Conservation (phyloP, 179 eudicot species). For the Heliamphora pulchella region DNA sequence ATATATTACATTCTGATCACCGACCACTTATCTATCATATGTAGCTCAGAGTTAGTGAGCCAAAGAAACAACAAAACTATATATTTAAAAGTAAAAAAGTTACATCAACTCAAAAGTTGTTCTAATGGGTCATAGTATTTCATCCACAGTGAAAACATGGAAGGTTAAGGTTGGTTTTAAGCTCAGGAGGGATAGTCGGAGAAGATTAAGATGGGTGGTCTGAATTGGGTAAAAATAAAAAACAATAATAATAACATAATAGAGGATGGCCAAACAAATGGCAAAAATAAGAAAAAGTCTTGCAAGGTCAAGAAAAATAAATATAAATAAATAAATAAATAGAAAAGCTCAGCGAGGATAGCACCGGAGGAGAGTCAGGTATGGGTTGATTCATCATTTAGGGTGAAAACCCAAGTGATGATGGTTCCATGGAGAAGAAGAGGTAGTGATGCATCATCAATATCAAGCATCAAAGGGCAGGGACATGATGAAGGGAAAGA, state of each 20-base stretch:
- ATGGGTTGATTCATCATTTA: neutral
- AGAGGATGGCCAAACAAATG: neutral
- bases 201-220: conserved; percentile 14
- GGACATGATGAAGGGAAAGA: conserved; percentile 11
- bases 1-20: too few species aligned
- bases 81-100: too few species aligned
- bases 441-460: too few species aligned
- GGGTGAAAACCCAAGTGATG: neutral
- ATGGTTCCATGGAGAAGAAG: neutral
- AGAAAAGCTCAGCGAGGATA: conserved; percentile 24
- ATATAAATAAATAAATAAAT: neutral
- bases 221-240: neutral
- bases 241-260: neutral
- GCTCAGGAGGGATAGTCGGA: conserved; percentile 29
- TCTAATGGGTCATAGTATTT: too few species aligned
- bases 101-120: too few species aligned
- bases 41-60: too few species aligned
- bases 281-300: conserved; percentile 7
- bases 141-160: neutral
- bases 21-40: too few species aligned
- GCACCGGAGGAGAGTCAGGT: neutral
- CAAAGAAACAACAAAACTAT: too few species aligned
- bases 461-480: neutral
- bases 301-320: conserved; percentile 40
- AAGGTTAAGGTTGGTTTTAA: neutral